phyloP scores from a whole-genome alignment of 2,329 filamentous ascomycete genomes.

The Botrytis pseudocinerea region DNA sequence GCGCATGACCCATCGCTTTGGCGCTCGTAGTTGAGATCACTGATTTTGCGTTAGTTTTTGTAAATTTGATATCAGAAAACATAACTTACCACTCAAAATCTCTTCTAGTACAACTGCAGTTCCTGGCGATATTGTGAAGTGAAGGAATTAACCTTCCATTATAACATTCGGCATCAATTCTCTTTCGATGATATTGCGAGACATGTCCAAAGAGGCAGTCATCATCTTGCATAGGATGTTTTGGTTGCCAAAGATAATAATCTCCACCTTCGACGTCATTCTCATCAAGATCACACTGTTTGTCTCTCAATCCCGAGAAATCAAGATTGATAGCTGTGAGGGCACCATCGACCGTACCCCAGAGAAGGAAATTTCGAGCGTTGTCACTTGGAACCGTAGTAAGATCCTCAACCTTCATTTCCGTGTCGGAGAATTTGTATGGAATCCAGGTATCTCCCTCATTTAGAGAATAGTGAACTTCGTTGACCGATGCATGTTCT shows the following conservation, averaged over 20 bases:
- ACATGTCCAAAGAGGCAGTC: constrained; percentile 92
- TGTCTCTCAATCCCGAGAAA: constrained; percentile 77
- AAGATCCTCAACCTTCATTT: constrained; percentile 75
- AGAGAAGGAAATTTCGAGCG: constrained; percentile 88
- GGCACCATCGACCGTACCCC: constrained; percentile 63
- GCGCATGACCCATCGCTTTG: constrained; percentile 73
- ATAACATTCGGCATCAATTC: constrained; percentile 73
- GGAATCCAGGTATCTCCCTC: constrained; percentile 79
- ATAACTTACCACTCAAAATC: constrained; percentile 87
- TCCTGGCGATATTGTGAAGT: constrained; percentile 67
- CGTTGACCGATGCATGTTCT: constrained; percentile 66
- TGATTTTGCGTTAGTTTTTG: constrained; percentile 28
- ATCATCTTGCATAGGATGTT: constrained; percentile 74
- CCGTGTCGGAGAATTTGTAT: constrained; percentile 69
- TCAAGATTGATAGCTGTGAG: constrained; percentile 81
- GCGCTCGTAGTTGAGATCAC: constrained; percentile 91
- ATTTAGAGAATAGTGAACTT: constrained; percentile 74
- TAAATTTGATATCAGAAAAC: background rate
- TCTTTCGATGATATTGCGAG: constrained; percentile 89
- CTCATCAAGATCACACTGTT: constrained; percentile 70
- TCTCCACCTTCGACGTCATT: constrained; percentile 60
- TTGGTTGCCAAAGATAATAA: constrained; percentile 85
- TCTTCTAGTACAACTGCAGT: constrained; percentile 79
- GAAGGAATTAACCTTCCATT: constrained; percentile 73
- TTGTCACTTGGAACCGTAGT: constrained; percentile 87